Evolutionary conservation across 495 filamentous ascomycete genomes (phyloP).

Genomic region (Aspergillus incahuasiensis): DNA sequence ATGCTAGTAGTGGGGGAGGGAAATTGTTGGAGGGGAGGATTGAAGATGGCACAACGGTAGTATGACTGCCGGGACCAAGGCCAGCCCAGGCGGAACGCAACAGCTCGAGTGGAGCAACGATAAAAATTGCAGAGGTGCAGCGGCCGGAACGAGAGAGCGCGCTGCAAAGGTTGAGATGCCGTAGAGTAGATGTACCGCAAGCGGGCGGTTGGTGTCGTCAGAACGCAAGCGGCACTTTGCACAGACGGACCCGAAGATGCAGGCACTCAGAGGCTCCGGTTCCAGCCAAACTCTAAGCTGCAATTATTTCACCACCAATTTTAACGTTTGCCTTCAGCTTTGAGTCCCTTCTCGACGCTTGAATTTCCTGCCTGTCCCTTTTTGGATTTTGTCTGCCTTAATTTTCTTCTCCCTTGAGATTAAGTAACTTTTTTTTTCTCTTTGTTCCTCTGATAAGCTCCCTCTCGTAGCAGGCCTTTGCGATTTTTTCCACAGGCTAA

Average conservation of each 20-base stretch:
- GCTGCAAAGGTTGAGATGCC: not conserved
- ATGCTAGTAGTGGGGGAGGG: constrained; percentile 19
- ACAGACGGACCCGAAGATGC: not conserved
- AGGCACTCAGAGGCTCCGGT: constrained; percentile 22
- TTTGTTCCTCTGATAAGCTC: constrained; percentile 5
- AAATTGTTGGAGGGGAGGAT: constrained; percentile 20
- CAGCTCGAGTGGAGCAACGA: constrained; percentile 12
- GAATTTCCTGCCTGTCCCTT: constrained; percentile 5
- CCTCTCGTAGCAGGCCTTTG: not conserved
- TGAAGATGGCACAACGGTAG: constrained; percentile 18
- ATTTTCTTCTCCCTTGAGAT: not conserved
- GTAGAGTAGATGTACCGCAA: constrained; percentile 10
- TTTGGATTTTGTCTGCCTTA: constrained; percentile 1
- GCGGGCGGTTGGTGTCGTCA: constrained; percentile 29
- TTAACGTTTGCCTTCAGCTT: not conserved
- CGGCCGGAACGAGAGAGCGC: not conserved
- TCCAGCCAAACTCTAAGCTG: constrained; percentile 31
- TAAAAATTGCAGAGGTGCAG: constrained; percentile 7
- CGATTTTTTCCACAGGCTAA: constrained; percentile 10
- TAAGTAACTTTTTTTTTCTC: constrained; percentile 4
- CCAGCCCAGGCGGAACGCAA: constrained; percentile 14
- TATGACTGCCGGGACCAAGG: constrained; percentile 20
- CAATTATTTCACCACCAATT: constrained; percentile 9
- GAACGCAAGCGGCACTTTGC: constrained; percentile 31
- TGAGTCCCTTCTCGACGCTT: not conserved